Conservation (phyloP, 148 eudicot genomes). For the Gaultheria prostrata region DNA sequence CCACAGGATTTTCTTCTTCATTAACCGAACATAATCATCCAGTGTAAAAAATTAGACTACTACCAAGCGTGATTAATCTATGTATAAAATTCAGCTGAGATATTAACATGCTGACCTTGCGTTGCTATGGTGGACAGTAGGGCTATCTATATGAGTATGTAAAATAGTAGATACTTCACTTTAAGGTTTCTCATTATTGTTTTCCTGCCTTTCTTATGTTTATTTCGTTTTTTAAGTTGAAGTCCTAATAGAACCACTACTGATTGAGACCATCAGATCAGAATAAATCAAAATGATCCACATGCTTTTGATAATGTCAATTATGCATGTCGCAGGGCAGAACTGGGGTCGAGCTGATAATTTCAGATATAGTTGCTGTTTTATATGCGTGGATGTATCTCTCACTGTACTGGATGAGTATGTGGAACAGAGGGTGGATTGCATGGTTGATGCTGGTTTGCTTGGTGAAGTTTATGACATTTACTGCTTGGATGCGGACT, state of each 20-base stretch:
- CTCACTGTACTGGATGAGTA: conserved; percentile 66
- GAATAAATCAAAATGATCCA: background rate
- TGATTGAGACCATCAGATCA: background rate
- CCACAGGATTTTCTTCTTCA: too few relatives aligned
- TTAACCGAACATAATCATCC: too few relatives aligned
- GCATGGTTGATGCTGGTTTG: conserved; percentile 79
- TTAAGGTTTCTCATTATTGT: background rate
- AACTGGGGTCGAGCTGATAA: conserved; percentile 86
- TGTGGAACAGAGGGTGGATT: conserved; percentile 78
- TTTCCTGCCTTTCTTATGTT: background rate
- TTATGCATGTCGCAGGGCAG: conserved; percentile 74
- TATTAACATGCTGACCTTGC: too few relatives aligned
- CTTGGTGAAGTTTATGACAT: conserved; percentile 75
- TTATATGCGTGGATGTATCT: conserved; percentile 83
- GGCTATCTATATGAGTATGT: too few relatives aligned
- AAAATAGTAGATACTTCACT: too few relatives aligned
- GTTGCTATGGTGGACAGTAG: too few relatives aligned
- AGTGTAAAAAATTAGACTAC: too few relatives aligned
- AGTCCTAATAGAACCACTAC: background rate
- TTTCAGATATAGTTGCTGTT: conserved; percentile 76
- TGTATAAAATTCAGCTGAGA: too few relatives aligned
- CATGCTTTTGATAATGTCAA: conserved; percentile 16
- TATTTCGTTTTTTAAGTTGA: background rate
- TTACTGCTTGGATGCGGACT: conserved; percentile 68
- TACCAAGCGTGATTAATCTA: too few relatives aligned